Percentiles rank a stretch among this genome's conserved stretches.
phyloP scores from a whole-genome alignment of 1,284 basidiomycete species.

The Boletus sp. region DNA sequence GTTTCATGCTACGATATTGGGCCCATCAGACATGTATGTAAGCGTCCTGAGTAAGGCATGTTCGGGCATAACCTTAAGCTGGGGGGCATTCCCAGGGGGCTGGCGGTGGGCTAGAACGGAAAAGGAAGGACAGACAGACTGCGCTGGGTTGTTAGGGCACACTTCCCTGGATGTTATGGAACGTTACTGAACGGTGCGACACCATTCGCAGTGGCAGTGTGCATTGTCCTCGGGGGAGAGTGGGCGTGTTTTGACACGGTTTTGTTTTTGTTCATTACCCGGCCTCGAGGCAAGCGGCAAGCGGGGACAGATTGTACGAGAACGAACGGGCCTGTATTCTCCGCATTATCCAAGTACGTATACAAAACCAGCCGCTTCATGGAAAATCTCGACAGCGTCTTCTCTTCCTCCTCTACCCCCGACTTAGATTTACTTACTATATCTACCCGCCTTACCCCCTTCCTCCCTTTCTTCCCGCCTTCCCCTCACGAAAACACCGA shows the following conservation, averaged over 20 bases:
- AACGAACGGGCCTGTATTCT: slow-evolving; percentile 14
- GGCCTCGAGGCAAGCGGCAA: slow-evolving; percentile 24
- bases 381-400: slow-evolving; percentile 22
- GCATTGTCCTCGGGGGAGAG: slow-evolving; percentile 8
- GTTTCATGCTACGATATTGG: slow-evolving; percentile 20
- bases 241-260: background rate
- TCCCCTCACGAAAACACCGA: slow-evolving; percentile 26
- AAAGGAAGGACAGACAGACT: too few species aligned
- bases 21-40: slow-evolving; percentile 20
- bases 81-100: slow-evolving; percentile 5
- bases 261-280: slow-evolving; percentile 15
- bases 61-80: slow-evolving; percentile 16
- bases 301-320: slow-evolving; percentile 14
- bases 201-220: slow-evolving; percentile 3
- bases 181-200: too few species aligned
- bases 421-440: slow-evolving; percentile 14
- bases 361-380: slow-evolving; percentile 15
- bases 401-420: slow-evolving; percentile 5
- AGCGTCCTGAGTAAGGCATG: slow-evolving; percentile 11
- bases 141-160: too few species aligned
- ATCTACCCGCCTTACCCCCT: slow-evolving; percentile 13
- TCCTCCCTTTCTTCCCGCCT: background rate
- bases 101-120: slow-evolving; percentile 17
- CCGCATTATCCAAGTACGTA: slow-evolving; percentile 32
- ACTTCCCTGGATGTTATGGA: too few species aligned